Percentiles rank a stretch among this genome's conserved stretches.
Conservation (phyloP, 2,329 filamentous ascomycete species). For the Fusarium scirpi region DNA sequence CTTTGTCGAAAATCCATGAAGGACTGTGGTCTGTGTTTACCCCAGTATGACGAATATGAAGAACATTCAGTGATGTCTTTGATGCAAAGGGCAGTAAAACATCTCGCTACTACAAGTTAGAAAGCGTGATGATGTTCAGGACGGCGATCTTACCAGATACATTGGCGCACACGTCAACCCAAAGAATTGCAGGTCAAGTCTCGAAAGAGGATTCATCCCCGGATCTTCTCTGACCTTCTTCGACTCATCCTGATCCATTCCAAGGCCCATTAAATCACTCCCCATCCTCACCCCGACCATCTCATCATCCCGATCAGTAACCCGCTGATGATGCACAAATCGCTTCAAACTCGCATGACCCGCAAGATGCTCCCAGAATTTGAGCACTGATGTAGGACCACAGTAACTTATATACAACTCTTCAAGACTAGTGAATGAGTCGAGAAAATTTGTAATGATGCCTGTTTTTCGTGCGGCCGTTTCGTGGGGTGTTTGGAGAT, state of each 20-base stretch:
- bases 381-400: neutral
- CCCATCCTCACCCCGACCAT: neutral
- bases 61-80: neutral
- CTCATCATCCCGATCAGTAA: constrained; percentile 1
- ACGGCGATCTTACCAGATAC: neutral
- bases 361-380: neutral
- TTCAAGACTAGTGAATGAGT: neutral
- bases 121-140: too few species aligned
- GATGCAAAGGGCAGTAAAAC: neutral
- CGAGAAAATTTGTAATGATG: fast-evolving
- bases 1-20: neutral
- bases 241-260: neutral
- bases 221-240: neutral
- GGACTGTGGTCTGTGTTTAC: neutral
- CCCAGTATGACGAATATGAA: constrained; percentile 6
- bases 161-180: neutral
- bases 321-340: neutral
- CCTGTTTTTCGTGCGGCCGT: neutral
- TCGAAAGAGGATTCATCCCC: neutral
- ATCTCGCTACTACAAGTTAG: too few species aligned
- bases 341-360: neutral
- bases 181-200: neutral
- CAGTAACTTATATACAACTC: neutral
- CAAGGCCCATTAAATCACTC: neutral
- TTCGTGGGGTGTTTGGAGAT: neutral